phyloP scores from a whole-genome alignment of 2,329 filamentous ascomycete species.

The Daldinia eschscholtzii region DNA sequence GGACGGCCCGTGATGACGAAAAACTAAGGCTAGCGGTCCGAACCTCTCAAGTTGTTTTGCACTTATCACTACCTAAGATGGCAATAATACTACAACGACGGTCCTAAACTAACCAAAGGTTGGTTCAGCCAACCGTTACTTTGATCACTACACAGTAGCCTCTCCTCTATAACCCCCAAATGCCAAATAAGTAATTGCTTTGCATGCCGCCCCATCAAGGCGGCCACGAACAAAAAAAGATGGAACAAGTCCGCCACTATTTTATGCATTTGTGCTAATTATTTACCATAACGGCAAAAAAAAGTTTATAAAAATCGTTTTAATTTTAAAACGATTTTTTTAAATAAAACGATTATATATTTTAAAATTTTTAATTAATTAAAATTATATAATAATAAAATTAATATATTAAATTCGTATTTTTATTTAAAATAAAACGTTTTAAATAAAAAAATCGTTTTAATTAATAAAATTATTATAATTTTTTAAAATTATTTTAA shows the following conservation, averaged over 20 bases:
- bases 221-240: neutral
- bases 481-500: no score
- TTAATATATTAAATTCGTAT: no score
- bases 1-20: constrained; percentile 12
- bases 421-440: no score
- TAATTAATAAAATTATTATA: no score
- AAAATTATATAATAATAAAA: no score
- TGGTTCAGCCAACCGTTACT: constrained; percentile 9
- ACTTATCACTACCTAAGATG: constrained; percentile 10
- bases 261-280: neutral
- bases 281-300: no score
- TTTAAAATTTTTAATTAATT: no score
- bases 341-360: no score
- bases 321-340: no score
- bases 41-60: constrained; percentile 7
- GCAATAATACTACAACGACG: constrained; percentile 1
- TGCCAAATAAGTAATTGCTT: neutral
- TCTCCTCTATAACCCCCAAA: neutral
- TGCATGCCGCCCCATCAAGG: constrained; percentile 1
- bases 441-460: no score
- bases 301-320: no score
- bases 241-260: constrained; percentile 8
- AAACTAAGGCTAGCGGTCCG: constrained; percentile 17
- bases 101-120: neutral
- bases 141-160: neutral